Conservation (phyloP, 805 yeast species). For the Myxozyma mucilagina region DNA sequence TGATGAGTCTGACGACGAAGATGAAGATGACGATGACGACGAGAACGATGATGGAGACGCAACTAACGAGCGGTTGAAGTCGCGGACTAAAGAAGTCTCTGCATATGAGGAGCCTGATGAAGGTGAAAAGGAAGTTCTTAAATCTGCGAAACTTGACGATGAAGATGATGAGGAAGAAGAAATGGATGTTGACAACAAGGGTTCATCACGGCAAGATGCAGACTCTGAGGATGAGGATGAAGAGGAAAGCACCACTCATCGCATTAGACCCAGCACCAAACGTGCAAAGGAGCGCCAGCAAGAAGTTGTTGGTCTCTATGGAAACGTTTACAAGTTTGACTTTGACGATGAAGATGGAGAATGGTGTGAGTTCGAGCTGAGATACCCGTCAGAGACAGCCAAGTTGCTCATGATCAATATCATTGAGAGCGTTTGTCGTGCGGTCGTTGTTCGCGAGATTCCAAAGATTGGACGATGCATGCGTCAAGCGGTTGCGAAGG, state of each 20-base stretch:
- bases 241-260: constrained; percentile 43
- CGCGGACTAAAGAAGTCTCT: constrained; percentile 77
- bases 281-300: constrained; percentile 81
- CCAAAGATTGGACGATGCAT: constrained; percentile 86
- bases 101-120: constrained; percentile 96
- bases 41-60: constrained; percentile 64
- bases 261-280: constrained; percentile 43
- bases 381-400: constrained; percentile 80
- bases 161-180: constrained; percentile 49
- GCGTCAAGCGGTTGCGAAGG: constrained; percentile 22
- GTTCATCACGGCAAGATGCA: constrained; percentile 28
- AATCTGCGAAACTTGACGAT: constrained; percentile 74
- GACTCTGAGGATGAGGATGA: constrained; percentile 47
- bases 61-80: constrained; percentile 58
- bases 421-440: constrained; percentile 86
- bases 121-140: constrained; percentile 88
- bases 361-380: constrained; percentile 91
- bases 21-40: constrained; percentile 45
- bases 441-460: constrained; percentile 89
- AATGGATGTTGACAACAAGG: constrained; percentile 38
- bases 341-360: constrained; percentile 86
- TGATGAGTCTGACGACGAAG: constrained; percentile 39
- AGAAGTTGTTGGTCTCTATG: constrained; percentile 72
- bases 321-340: constrained; percentile 73
- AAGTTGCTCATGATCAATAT: constrained; percentile 96